These are phyloP conservation scores for Aspergillus alliaceus DNA, from an alignment of 2,329 filamentous ascomycete genomes.

Conservation along the genomic window DNA sequence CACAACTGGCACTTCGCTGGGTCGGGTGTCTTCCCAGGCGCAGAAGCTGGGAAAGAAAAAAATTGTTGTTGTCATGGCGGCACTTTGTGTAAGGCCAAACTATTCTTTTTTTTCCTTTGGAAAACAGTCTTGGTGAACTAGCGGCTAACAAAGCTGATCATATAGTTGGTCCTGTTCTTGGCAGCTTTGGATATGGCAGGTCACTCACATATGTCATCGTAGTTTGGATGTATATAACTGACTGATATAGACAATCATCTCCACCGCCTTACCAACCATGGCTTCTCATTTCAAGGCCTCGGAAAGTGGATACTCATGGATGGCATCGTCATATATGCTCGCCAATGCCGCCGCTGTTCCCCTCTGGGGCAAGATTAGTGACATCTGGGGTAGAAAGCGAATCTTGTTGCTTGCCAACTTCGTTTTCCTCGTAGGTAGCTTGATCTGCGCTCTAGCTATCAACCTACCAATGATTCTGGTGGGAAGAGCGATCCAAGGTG, in stretches of 20 bases:
- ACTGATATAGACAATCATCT: constrained; percentile 41
- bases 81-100: constrained; percentile 37
- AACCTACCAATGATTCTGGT: constrained; percentile 64
- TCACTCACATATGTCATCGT: neutral
- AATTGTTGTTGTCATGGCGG: constrained; percentile 42
- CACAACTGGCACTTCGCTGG: constrained; percentile 23
- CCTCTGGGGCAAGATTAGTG: constrained; percentile 63
- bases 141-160: neutral
- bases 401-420: constrained; percentile 60
- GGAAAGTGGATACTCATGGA: constrained; percentile 49
- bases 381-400: constrained; percentile 67
- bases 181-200: constrained; percentile 59
- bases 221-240: constrained; percentile 6
- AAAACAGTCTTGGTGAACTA: neutral
- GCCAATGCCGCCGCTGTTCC: constrained; percentile 52
- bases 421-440: constrained; percentile 62
- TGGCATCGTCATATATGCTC: constrained; percentile 48
- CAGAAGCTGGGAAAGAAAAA: constrained; percentile 41
- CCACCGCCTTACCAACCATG: constrained; percentile 48
- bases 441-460: constrained; percentile 59
- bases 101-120: neutral
- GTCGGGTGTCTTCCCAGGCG: constrained; percentile 37
- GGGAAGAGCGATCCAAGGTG: constrained; percentile 62
- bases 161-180: constrained; percentile 57
- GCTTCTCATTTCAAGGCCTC: constrained; percentile 43